phyloP scores from a whole-genome alignment of 768 basidiomycete species.

The Mycena maculata region DNA sequence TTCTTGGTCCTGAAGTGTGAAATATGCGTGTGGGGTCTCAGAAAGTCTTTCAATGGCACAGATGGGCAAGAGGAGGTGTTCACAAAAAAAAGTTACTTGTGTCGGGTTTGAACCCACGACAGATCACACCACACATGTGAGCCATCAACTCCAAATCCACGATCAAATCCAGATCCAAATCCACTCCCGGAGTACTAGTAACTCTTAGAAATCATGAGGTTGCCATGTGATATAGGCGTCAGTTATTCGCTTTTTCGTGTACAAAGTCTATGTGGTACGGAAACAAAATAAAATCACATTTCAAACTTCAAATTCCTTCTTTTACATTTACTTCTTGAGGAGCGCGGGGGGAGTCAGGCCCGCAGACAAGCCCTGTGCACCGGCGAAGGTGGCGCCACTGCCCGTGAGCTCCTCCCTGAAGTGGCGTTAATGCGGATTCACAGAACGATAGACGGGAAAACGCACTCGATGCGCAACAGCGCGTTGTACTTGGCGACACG shows the following conservation, averaged over 20 bases:
- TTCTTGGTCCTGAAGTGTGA: no score
- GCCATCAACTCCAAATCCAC: no score
- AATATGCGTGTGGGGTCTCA: no score
- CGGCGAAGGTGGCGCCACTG: slow-evolving; percentile 77
- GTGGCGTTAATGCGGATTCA: slow-evolving; percentile 13
- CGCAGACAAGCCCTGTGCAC: slow-evolving; percentile 81
- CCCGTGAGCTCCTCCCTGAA: slow-evolving; percentile 80
- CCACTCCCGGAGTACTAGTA: no score
- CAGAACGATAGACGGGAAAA: slow-evolving; percentile 37
- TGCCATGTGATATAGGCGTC: background rate
- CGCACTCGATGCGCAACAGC: slow-evolving; percentile 90
- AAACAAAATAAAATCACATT: slow-evolving; percentile 32
- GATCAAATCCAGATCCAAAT: no score
- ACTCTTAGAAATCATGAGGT: no score
- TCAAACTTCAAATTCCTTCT: slow-evolving; percentile 8
- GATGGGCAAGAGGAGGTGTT: no score
- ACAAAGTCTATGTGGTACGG: slow-evolving; percentile 27
- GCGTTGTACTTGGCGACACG: slow-evolving; percentile 96
- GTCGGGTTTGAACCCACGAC: no score
- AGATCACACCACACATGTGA: no score
- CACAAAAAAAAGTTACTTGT: no score
- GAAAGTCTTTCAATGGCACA: no score
- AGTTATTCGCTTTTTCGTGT: slow-evolving; percentile 8
- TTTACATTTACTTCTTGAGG: slow-evolving; percentile 65
- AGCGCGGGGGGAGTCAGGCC: slow-evolving; percentile 81